These are phyloP conservation scores for Irpex sp. DNA, from an alignment of 1,284 basidiomycete species.

Conservation along the genomic window DNA sequence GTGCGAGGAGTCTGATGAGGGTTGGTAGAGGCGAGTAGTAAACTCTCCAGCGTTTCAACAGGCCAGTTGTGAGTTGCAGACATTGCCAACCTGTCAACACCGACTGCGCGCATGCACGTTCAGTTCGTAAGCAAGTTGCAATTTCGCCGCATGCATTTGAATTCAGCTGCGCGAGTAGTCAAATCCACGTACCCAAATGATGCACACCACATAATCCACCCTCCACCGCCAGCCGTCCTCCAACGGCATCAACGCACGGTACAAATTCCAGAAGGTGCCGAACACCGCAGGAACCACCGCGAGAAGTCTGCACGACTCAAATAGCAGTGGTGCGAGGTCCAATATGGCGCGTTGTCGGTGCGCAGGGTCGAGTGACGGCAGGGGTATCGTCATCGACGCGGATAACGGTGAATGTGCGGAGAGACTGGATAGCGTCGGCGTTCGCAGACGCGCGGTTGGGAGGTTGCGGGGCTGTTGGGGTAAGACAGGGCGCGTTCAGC, in stretches of 20 bases:
- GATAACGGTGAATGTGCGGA: slow-evolving; percentile 28
- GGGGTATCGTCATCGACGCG: slow-evolving; percentile 34
- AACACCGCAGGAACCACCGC: slow-evolving; percentile 67
- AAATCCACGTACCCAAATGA: slow-evolving; percentile 56
- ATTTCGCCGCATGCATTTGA: no score
- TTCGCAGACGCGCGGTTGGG: slow-evolving; percentile 53
- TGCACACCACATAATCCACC: slow-evolving; percentile 59
- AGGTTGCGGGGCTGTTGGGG: slow-evolving; percentile 44
- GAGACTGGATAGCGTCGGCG: slow-evolving; percentile 42
- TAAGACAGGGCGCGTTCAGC: not conserved
- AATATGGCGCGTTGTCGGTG: slow-evolving; percentile 3
- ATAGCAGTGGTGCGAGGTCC: slow-evolving; percentile 37
- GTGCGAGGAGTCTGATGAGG: slow-evolving; percentile 76
- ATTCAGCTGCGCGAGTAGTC: not conserved
- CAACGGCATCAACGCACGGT: slow-evolving; percentile 44
- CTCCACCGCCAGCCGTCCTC: slow-evolving; percentile 25
- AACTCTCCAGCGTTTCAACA: slow-evolving; percentile 75
- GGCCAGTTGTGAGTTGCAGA: slow-evolving; percentile 73
- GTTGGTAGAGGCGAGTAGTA: slow-evolving; percentile 81
- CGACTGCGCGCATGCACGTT: slow-evolving; percentile 38
- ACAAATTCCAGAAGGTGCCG: slow-evolving; percentile 61
- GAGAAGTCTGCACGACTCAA: slow-evolving; percentile 53
- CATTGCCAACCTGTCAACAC: slow-evolving; percentile 82
- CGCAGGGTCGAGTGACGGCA: slow-evolving; percentile 26
- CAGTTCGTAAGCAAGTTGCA: no score